Evolutionary conservation across 2,329 filamentous ascomycete species (phyloP).

Genomic region (Calonectria fujianensis): DNA sequence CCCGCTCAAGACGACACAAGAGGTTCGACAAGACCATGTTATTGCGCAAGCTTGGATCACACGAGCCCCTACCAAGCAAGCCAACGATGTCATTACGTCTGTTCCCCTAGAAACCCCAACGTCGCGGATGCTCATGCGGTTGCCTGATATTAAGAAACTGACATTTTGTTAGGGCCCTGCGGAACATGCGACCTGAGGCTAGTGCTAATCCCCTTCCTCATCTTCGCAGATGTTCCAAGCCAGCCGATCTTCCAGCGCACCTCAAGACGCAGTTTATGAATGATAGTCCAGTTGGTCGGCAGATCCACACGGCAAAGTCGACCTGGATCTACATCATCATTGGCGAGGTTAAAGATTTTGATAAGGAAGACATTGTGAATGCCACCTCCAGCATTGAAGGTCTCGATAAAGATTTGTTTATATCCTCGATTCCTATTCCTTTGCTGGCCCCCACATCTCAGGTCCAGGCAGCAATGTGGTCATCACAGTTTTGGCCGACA

Average conservation of each 20-base stretch:
- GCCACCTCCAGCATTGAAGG: slow-evolving; percentile 70
- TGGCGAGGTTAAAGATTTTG: slow-evolving; percentile 70
- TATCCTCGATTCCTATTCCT: slow-evolving; percentile 81
- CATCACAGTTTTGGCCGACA: slow-evolving; percentile 86
- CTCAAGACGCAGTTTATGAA: slow-evolving; percentile 78
- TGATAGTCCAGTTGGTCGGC: slow-evolving; percentile 71
- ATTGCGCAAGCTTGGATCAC: slow-evolving; percentile 81
- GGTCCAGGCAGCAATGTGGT: slow-evolving; percentile 84
- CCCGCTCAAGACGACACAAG: slow-evolving; percentile 79
- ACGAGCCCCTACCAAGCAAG: slow-evolving; percentile 81
- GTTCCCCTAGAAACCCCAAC: slow-evolving; percentile 55
- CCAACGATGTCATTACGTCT: slow-evolving; percentile 84
- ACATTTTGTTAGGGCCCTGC: slow-evolving; percentile 68
- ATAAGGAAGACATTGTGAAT: slow-evolving; percentile 70
- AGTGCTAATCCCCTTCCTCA: slow-evolving; percentile 80
- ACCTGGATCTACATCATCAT: slow-evolving; percentile 77
- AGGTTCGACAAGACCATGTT: slow-evolving; percentile 75
- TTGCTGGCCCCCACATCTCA: slow-evolving; percentile 84
- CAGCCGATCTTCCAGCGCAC: slow-evolving; percentile 79
- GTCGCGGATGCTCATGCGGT: not conserved
- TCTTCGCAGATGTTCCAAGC: slow-evolving; percentile 85
- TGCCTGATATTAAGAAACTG: slow-evolving; percentile 36
- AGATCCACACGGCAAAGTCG: slow-evolving; percentile 76
- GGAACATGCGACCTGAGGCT: slow-evolving; percentile 74
- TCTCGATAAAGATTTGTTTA: slow-evolving; percentile 71